phyloP scores from a whole-genome alignment of 257 asterid species.

The Solanum infundibuliforme region DNA sequence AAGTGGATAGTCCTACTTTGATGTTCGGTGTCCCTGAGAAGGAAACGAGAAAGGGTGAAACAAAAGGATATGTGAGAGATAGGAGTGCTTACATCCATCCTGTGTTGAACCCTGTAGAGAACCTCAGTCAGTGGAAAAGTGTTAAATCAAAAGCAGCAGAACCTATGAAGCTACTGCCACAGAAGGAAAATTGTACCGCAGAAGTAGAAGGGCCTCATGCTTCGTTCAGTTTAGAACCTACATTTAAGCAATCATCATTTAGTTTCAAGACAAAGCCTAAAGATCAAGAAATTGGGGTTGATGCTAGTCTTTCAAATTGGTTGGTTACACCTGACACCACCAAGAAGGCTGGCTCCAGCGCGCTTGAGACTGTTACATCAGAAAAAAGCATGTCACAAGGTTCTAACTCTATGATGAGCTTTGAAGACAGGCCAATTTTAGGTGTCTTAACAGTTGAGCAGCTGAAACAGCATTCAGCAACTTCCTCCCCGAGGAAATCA shows the following conservation, averaged over 20 bases:
- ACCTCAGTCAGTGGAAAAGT: conserved; percentile 80
- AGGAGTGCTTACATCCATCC: conserved; percentile 61
- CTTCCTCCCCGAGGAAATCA: conserved; percentile 66
- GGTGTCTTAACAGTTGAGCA: conserved; percentile 94
- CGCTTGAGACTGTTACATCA: conserved; percentile 28
- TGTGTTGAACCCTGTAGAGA: conserved; percentile 84
- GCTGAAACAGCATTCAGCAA: conserved; percentile 54
- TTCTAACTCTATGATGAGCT: conserved; percentile 37
- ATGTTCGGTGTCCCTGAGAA: conserved; percentile 9
- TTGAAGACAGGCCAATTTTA: conserved; percentile 86
- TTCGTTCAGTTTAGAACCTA: conserved; percentile 40
- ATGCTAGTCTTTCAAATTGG: conserved; percentile 94
- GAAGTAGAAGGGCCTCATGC: conserved; percentile 31
- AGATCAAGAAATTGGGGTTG: conserved; percentile 56
- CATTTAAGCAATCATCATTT: conserved; percentile 17
- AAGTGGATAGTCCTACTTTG: conserved; percentile 34
- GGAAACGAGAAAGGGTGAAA: conserved; percentile 14
- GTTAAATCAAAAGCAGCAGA: conserved; percentile 40
- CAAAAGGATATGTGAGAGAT: conserved; percentile 39
- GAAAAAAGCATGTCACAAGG: conserved; percentile 32
- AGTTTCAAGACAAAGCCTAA: conserved; percentile 34
- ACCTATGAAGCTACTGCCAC: conserved; percentile 18
- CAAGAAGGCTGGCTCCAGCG: conserved; percentile 27
- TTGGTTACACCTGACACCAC: conserved; percentile 39
- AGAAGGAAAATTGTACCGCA: conserved; percentile 59